Evolutionary conservation across 441 rosid genomes (phyloP).

Genomic region (Aquilaria agallochum): DNA sequence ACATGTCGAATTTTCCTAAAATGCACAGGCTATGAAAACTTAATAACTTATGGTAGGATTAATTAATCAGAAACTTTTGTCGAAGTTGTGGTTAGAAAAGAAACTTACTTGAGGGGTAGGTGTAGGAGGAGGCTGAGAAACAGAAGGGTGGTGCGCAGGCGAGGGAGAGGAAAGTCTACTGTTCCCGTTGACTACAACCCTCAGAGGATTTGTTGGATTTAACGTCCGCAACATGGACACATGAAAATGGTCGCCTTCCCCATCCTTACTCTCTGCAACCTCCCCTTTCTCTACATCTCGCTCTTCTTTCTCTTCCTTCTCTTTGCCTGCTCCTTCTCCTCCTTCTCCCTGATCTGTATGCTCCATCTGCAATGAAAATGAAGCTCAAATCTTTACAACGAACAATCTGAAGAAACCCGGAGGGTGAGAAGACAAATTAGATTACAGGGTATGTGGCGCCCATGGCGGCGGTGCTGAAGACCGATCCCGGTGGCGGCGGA

Average conservation of each 20-base stretch:
- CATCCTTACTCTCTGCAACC: constrained; percentile 10
- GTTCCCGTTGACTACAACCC: constrained; percentile 48
- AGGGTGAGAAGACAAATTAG: no score
- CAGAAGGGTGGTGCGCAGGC: constrained; percentile 37
- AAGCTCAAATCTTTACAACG: no score
- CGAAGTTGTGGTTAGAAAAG: background rate
- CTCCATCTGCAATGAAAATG: no score
- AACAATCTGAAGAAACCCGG: no score
- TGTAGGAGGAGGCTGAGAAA: constrained; percentile 26
- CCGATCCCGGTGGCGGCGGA: no score
- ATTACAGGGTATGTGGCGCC: no score
- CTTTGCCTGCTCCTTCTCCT: constrained; percentile 9
- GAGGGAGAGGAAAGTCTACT: constrained; percentile 46
- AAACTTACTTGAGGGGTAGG: constrained; percentile 71
- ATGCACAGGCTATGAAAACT: no score
- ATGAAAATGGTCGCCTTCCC: constrained; percentile 18
- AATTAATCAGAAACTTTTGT: no score
- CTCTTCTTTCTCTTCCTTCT: background rate
- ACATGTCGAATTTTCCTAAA: background rate
- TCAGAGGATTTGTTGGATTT: constrained; percentile 81
- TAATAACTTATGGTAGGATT: no score
- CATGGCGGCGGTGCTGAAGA: no score
- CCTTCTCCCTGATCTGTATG: background rate
- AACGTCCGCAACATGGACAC: constrained; percentile 58
- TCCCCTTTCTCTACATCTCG: constrained; percentile 12